A percentile compares a stretch with the other conserved stretches of the same genome.
phyloP scores from a whole-genome alignment of 2,329 filamentous ascomycete genomes.

The Trichoderma sp. region DNA sequence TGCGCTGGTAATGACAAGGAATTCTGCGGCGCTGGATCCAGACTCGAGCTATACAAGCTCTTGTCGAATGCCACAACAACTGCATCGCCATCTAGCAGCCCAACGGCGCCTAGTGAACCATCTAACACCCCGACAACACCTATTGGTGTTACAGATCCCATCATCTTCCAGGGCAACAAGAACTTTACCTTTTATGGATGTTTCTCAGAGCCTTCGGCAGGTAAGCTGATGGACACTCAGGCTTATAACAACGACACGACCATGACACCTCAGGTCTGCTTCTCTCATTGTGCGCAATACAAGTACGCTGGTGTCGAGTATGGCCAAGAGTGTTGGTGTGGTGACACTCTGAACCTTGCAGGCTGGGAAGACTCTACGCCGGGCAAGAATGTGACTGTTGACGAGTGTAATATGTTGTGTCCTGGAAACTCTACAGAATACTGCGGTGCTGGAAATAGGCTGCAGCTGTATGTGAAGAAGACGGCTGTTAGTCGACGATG shows the following conservation, averaged over 20 bases:
- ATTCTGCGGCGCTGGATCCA: constrained; percentile 35
- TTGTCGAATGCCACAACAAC: not conserved
- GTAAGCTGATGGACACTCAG: constrained; percentile 32
- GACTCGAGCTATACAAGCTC: constrained; percentile 28
- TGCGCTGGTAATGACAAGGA: constrained; percentile 34
- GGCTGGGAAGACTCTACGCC: constrained; percentile 25
- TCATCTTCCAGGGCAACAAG: constrained; percentile 34
- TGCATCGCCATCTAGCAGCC: not conserved
- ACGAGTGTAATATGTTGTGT: constrained; percentile 35
- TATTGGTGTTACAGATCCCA: constrained; percentile 26
- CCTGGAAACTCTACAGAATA: constrained; percentile 33
- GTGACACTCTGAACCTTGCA: constrained; percentile 31
- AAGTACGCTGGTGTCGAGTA: constrained; percentile 39
- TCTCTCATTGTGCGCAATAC: constrained; percentile 34
- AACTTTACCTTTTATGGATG: constrained; percentile 40
- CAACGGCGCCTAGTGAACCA: constrained; percentile 21
- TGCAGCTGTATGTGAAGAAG: constrained; percentile 33
- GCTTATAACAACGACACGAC: constrained; percentile 30
- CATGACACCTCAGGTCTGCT: constrained; percentile 36
- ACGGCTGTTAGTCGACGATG: not conserved
- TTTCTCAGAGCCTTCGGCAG: constrained; percentile 33
- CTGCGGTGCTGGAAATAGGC: constrained; percentile 32
- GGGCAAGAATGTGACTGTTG: constrained; percentile 31
- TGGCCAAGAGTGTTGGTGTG: constrained; percentile 39
- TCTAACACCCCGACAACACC: constrained; percentile 20